Percentiles rank a stretch among this genome's conserved stretches.
These are phyloP conservation scores for Aspergillus leporis DNA, from an alignment of 495 filamentous ascomycete genomes.

Conservation along the genomic window DNA sequence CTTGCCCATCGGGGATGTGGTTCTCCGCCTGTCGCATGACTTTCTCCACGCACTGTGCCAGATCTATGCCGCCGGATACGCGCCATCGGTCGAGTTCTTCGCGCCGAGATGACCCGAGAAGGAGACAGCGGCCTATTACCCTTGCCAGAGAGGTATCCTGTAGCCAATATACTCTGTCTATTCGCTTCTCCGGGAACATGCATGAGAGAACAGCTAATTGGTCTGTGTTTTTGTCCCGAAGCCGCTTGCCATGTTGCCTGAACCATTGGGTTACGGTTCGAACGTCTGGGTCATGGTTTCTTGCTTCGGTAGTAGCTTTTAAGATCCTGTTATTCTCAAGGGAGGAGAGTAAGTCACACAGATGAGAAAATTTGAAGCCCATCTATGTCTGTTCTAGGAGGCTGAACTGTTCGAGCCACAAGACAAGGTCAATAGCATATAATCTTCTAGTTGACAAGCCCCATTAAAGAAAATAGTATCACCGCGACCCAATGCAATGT, in stretches of 20 bases:
- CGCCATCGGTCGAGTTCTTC: conserved; percentile 63
- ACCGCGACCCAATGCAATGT: background rate
- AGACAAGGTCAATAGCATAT: background rate
- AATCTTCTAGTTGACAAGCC: background rate
- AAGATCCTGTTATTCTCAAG: conserved; percentile 48
- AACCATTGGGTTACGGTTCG: conserved; percentile 62
- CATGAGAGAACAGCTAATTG: conserved; percentile 65
- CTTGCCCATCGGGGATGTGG: conserved; percentile 30
- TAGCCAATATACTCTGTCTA: conserved; percentile 73
- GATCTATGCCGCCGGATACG: conserved; percentile 58
- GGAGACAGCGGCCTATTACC: conserved; percentile 63
- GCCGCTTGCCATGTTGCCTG: conserved; percentile 45
- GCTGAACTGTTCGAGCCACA: background rate
- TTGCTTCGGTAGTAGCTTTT: conserved; percentile 37
- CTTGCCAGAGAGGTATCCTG: conserved; percentile 59
- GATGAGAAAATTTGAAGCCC: conserved; percentile 60
- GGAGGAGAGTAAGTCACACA: conserved; percentile 62
- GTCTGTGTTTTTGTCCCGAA: conserved; percentile 54
- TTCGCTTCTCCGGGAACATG: conserved; percentile 71
- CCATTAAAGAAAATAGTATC: background rate
- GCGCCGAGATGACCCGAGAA: conserved; percentile 59
- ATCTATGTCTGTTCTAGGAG: conserved; percentile 43
- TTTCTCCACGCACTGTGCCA: conserved; percentile 67
- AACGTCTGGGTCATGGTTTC: conserved; percentile 33
- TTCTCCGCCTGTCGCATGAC: conserved; percentile 66